Conservation (phyloP, 2,329 filamentous ascomycete genomes). For the Aspergillus aculeatus region DNA sequence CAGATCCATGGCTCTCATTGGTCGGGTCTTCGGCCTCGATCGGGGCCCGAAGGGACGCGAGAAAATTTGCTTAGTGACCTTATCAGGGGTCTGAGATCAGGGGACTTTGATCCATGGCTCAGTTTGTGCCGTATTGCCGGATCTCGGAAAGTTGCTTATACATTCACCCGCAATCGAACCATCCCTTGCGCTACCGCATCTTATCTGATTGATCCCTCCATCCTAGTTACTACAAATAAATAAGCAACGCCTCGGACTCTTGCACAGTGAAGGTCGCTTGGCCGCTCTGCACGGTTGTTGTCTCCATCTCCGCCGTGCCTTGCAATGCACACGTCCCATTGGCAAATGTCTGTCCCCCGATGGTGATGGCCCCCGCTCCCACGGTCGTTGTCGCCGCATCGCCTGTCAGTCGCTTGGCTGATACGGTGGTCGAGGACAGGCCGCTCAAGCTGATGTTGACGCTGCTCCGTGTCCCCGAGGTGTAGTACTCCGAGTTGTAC, state of each 20-base stretch:
- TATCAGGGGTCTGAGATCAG: too few relatives aligned
- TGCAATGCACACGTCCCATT: constrained; percentile 48
- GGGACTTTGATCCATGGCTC: neutral
- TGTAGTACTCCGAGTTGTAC: constrained; percentile 34
- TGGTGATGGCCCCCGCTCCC: constrained; percentile 45
- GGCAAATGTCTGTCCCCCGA: constrained; percentile 49
- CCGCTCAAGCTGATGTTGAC: constrained; percentile 47
- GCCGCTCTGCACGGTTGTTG: constrained; percentile 24
- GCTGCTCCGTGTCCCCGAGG: constrained; percentile 24
- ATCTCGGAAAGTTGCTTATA: neutral
- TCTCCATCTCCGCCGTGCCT: constrained; percentile 34
- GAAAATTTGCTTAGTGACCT: too few relatives aligned
- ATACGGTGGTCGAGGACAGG: constrained; percentile 35
- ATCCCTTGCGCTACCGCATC: neutral
- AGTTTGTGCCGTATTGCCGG: neutral
- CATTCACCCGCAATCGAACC: too few relatives aligned
- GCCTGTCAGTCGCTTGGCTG: constrained; percentile 49
- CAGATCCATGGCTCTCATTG: neutral
- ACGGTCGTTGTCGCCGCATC: constrained; percentile 45
- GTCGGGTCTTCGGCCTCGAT: neutral
- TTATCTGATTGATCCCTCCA: neutral
- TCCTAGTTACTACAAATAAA: constrained; percentile 43
- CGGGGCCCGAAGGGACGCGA: neutral
- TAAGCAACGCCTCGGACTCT: constrained; percentile 51
- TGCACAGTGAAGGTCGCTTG: constrained; percentile 42